Evolutionary conservation across 78 protist species (phyloP).

Genomic region (Blattamonas nauphoetae): DNA sequence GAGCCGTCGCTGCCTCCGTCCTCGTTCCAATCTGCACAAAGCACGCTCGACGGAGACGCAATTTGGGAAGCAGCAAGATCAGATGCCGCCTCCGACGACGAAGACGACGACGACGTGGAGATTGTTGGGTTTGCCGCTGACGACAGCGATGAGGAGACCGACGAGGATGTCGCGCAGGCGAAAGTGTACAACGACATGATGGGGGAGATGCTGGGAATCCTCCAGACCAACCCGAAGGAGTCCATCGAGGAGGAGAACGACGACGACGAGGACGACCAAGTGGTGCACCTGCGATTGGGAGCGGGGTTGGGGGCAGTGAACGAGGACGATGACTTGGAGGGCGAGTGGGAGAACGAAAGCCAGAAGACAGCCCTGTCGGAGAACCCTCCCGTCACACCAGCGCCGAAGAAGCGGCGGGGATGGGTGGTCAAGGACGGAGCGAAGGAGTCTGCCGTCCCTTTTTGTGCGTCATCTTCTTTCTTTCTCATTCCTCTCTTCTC

Average conservation of each 20-base stretch:
- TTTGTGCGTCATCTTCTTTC: not conserved
- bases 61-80: too few relatives aligned
- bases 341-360: too few relatives aligned
- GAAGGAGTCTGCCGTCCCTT: too few relatives aligned
- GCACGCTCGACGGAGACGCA: too few relatives aligned
- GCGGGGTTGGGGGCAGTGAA: not conserved
- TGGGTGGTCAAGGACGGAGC: not conserved
- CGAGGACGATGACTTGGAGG: not conserved
- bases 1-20: too few relatives aligned
- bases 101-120: not conserved
- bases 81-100: not conserved
- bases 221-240: not conserved
- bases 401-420: not conserved
- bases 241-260: not conserved
- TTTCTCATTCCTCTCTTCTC: not conserved
- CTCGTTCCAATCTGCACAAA: too few relatives aligned
- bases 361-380: too few relatives aligned
- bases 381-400: too few relatives aligned
- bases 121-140: not conserved
- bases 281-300: not conserved
- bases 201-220: not conserved
- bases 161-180: not conserved
- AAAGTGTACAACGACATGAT: not conserved
- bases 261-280: not conserved
- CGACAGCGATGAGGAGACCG: not conserved